Conservation (phyloP, 2,329 filamentous ascomycete genomes). For the Emergomyces orientalis region DNA sequence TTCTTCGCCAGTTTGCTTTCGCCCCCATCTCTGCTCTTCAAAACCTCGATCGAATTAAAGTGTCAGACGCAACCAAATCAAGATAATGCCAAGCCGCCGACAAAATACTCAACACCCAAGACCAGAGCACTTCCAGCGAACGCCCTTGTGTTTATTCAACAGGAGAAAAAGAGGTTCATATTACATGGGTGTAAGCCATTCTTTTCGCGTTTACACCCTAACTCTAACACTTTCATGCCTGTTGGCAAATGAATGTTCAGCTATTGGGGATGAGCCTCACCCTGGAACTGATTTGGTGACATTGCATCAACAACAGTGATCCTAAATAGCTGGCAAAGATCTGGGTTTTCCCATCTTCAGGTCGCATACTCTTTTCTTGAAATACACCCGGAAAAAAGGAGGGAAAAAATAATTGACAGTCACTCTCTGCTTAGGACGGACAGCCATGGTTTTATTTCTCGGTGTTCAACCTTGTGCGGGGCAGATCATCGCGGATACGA, state of each 20-base stretch:
- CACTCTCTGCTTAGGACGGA: not conserved
- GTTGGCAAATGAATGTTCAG: not conserved
- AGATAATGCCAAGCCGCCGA: no score
- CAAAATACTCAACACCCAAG: not conserved
- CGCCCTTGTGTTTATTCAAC: not conserved
- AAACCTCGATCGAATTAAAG: no score
- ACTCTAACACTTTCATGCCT: not conserved
- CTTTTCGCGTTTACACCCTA: not conserved
- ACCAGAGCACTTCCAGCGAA: not conserved
- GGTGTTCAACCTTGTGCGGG: not conserved
- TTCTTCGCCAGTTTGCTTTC: no score
- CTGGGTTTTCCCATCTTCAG: not conserved
- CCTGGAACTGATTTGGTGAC: not conserved
- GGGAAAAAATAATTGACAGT: not conserved
- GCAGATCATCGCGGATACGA: not conserved
- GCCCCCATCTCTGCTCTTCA: no score
- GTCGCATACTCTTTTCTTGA: not conserved
- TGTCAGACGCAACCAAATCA: no score
- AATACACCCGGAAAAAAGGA: not conserved
- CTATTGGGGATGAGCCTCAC: not conserved
- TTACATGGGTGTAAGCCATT: not conserved
- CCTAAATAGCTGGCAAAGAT: no score
- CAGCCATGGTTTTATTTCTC: not conserved
- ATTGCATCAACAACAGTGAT: no score
- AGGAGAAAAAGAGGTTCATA: not conserved